Evolutionary conservation across 2,329 filamentous ascomycete genomes (phyloP).

Genomic region (Exophiala sideris): DNA sequence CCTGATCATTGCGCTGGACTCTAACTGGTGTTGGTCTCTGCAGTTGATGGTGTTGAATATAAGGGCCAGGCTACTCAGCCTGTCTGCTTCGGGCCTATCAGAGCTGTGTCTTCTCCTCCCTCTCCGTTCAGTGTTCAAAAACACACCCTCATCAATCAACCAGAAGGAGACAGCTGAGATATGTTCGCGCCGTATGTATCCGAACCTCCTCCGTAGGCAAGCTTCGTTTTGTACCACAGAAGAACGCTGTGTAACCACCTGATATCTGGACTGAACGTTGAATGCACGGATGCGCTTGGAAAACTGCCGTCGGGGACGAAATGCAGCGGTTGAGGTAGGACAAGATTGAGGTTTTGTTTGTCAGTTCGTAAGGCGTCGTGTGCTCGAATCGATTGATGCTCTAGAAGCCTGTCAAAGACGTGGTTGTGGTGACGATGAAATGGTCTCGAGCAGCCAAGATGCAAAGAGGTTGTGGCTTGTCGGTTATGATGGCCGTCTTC

Average conservation of each 20-base stretch:
- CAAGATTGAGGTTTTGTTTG: neutral
- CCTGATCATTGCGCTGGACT: slow-evolving; percentile 30
- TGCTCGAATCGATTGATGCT: slow-evolving; percentile 10
- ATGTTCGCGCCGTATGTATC: slow-evolving; percentile 9
- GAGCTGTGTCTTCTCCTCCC: no score
- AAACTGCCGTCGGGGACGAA: neutral
- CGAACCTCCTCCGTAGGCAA: slow-evolving; percentile 16
- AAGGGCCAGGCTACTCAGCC: neutral
- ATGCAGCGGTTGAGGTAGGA: neutral
- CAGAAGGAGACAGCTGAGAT: slow-evolving; percentile 2
- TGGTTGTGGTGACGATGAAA: slow-evolving; percentile 2
- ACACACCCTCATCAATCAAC: no score
- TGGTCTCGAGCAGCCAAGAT: slow-evolving; percentile 6
- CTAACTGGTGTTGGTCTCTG: slow-evolving; percentile 5
- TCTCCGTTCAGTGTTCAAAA: no score
- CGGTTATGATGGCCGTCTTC: slow-evolving; percentile 1
- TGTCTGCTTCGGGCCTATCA: neutral
- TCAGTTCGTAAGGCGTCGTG: slow-evolving; percentile 8
- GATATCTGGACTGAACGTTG: neutral
- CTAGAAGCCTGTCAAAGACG: slow-evolving; percentile 13
- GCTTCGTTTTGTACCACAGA: slow-evolving; percentile 23
- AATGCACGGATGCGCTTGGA: neutral
- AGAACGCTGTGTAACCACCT: slow-evolving; percentile 19
- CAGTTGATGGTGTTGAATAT: neutral
- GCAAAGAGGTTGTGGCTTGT: slow-evolving; percentile 1